A percentile compares a stretch with the other conserved stretches of the same genome.
These are phyloP conservation scores for Taxillus chinensis DNA, from an alignment of 164 flowering plant genomes.

Conservation along the genomic window DNA sequence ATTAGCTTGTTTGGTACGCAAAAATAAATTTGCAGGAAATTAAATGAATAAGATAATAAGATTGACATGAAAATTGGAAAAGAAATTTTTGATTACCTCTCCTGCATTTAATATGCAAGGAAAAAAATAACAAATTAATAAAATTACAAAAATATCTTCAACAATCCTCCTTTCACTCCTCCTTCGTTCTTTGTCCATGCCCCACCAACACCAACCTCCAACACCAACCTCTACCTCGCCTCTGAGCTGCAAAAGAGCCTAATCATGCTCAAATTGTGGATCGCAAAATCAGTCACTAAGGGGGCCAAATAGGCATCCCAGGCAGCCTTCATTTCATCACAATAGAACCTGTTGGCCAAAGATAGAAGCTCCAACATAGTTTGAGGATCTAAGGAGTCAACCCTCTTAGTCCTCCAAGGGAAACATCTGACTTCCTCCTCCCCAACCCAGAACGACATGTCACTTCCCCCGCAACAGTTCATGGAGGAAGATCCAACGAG, in stretches of 20 bases:
- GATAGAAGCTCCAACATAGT: not conserved
- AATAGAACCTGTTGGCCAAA: conserved; percentile 1
- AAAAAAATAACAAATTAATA: no score
- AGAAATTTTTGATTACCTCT: no score
- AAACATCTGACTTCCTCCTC: not conserved
- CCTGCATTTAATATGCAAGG: no score
- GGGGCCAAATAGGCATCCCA: not conserved
- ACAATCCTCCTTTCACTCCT: no score
- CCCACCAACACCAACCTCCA: not conserved
- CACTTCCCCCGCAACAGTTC: conserved; percentile 50
- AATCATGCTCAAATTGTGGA: not conserved
- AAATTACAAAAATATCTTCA: no score
- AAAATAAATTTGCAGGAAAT: no score
- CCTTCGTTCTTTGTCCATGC: not conserved
- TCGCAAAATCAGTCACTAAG: not conserved
- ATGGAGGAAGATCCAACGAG: conserved; percentile 30
- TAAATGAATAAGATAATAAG: no score
- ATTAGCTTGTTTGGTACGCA: no score
- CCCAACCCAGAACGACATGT: conserved; percentile 7
- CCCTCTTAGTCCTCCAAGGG: not conserved
- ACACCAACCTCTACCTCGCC: not conserved
- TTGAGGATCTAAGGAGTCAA: not conserved
- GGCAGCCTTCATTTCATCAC: not conserved
- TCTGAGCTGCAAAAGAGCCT: conserved; percentile 1
- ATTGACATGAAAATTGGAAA: no score